A percentile compares a stretch with the other conserved stretches of the same genome.
Evolutionary conservation across 768 basidiomycete genomes (phyloP).

Genomic region (Tulasnella calospora): DNA sequence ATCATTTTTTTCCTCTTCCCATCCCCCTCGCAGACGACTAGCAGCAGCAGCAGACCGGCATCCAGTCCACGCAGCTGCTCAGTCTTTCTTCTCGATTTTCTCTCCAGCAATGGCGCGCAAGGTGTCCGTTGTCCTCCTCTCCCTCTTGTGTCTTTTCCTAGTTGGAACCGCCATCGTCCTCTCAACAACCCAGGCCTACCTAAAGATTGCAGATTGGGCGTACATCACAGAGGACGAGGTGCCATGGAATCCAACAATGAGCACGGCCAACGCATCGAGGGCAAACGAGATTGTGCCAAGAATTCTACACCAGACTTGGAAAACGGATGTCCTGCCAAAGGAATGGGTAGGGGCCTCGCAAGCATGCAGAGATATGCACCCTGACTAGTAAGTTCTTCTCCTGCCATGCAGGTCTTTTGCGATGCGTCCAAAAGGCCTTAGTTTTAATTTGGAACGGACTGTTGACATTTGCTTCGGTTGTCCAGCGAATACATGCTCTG

Average conservation of each 20-base stretch:
- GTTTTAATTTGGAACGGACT: neutral
- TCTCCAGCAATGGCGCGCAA: conserved; percentile 43
- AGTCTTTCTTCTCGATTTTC: conserved; percentile 26
- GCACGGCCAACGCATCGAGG: conserved; percentile 52
- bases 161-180: conserved; percentile 86
- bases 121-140: conserved; percentile 46
- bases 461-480: neutral
- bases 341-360: conserved; percentile 78
- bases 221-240: conserved; percentile 79
- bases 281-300: conserved; percentile 77
- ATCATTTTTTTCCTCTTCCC: conserved; percentile 28
- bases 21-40: conserved; percentile 27
- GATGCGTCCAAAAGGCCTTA: neutral
- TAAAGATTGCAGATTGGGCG: conserved; percentile 70
- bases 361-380: conserved; percentile 84
- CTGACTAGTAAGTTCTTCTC: conserved; percentile 76
- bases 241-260: conserved; percentile 36
- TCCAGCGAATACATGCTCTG: conserved; percentile 91
- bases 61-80: neutral
- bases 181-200: conserved; percentile 85
- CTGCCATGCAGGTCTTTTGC: neutral
- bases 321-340: conserved; percentile 75
- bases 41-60: conserved; percentile 7
- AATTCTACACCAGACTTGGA: conserved; percentile 99
- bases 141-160: conserved; percentile 69